Evolutionary conservation across 345 rosid species (phyloP), one percentile per base, ranked within the genome.

Genomic region (Syzygium grande): DNA sequence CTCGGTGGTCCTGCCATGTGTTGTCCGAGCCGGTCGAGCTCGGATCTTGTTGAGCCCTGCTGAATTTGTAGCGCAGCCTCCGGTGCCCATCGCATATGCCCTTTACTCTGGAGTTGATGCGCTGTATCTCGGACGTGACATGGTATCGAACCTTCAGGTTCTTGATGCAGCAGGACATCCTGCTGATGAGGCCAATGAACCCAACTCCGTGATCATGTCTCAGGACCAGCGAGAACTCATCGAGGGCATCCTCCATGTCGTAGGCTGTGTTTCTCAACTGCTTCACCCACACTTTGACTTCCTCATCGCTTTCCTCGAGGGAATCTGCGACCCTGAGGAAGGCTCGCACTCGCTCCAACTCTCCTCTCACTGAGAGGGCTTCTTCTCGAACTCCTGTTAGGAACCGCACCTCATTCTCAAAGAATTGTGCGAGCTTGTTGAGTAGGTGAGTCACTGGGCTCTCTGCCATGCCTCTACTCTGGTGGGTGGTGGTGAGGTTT

Each of bases 251-350:
- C 85, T 91, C 93, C 63, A 85, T 89, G 38, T 87, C 88, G 52
- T 89, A 89, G 85, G 92, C 92, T 22, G 84, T 86, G 23, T 92
- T 51, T 86, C 91, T 88, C 25, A 90, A 53, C 85, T 90, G 91
- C 86, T 88, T 87, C 21, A 92, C 90, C 93, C 92, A 92, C 0
- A 80, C 86, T 56, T 84, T 43, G 54, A 90, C 88, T 6, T 78
- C 88, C 16, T 73, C 86, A 15, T 90, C 90, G 11, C 55, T 89
- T 25, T 92, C 87, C 52, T 77, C 89, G 30, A 87, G 63, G 14
- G 87, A 52, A 63, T 92, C 91, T 59, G 91, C 89, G 27, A 85
- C 87, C 85, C 87, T 87, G 61, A 92, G 86, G 87, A 89, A 86
- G 17, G 90, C 88, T 77, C 43, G 86, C 54, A 86, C 58, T 41